These are phyloP conservation scores for Scedosporium boydii DNA, from an alignment of 2,329 filamentous ascomycete genomes.

Conservation along the genomic window DNA sequence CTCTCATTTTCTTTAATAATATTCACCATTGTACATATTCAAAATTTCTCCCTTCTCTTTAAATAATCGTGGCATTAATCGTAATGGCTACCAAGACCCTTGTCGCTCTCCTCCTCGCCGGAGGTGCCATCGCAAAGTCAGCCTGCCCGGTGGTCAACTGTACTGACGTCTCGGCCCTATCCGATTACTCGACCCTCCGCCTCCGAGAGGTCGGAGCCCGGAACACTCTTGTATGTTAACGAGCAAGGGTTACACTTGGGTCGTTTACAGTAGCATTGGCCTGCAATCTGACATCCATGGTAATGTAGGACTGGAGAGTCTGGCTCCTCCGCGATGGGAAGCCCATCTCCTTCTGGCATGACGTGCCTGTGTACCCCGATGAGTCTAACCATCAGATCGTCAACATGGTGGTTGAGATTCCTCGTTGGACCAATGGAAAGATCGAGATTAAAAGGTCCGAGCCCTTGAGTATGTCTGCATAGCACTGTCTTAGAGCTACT, in stretches of 20 bases:
- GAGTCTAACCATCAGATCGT: conserved; percentile 22
- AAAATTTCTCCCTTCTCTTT: background rate
- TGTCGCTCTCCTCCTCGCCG: conserved; percentile 3
- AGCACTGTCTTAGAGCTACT: no score
- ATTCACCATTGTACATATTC: background rate
- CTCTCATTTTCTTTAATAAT: background rate
- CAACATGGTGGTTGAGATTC: conserved; percentile 31
- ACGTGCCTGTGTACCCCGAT: conserved; percentile 28
- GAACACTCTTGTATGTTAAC: conserved; percentile 23
- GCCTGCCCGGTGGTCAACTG: background rate
- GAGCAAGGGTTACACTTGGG: no score
- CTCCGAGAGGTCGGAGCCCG: conserved; percentile 26
- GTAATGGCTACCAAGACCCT: background rate
- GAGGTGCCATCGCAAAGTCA: background rate
- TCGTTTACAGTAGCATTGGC: background rate
- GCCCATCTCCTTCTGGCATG: conserved; percentile 31
- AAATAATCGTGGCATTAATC: background rate
- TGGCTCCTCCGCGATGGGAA: conserved; percentile 29
- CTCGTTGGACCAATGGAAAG: conserved; percentile 30
- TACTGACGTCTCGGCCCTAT: background rate
- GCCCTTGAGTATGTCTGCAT: conserved; percentile 22
- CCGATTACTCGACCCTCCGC: conserved; percentile 4
- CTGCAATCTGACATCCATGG: background rate
- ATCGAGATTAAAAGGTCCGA: conserved; percentile 29
- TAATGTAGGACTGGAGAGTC: conserved; percentile 26